Percentiles rank a stretch among this genome's conserved stretches.
phyloP scores from a whole-genome alignment of 305 asterid species.

The Solanum chacoense region DNA sequence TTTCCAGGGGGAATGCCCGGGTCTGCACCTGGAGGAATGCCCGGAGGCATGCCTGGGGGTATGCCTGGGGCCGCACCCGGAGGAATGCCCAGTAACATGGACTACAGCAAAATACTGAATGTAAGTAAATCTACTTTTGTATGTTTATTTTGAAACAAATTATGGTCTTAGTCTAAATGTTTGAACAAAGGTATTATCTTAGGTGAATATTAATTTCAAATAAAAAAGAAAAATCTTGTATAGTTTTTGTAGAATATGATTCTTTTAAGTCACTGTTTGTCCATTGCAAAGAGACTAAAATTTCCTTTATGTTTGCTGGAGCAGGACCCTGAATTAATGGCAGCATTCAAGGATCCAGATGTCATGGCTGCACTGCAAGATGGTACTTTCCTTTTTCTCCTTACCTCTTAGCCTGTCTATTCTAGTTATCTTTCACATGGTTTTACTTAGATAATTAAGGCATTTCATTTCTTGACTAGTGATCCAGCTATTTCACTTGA shows the following conservation, averaged over 20 bases:
- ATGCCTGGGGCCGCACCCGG: constrained; percentile 42
- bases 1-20: constrained; percentile 48
- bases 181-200: background rate
- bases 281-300: background rate
- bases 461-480: background rate
- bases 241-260: background rate
- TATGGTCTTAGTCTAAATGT: background rate
- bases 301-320: constrained; percentile 7
- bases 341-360: constrained; percentile 89
- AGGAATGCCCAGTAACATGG: constrained; percentile 31
- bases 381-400: constrained; percentile 32
- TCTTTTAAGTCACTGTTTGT: background rate
- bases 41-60: constrained; percentile 36
- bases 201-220: background rate
- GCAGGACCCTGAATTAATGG: constrained; percentile 96
- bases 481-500: background rate
- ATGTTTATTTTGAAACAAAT: background rate
- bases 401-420: background rate
- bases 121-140: constrained; percentile 25
- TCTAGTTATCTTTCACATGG: background rate
- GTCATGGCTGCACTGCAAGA: constrained; percentile 97
- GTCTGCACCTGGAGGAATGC: constrained; percentile 30
- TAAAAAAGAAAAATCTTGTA: background rate
- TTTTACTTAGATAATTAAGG: background rate
- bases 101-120: constrained; percentile 76